Evolutionary conservation across 306 rosid species (phyloP).

Genomic region (Geum urbanum): DNA sequence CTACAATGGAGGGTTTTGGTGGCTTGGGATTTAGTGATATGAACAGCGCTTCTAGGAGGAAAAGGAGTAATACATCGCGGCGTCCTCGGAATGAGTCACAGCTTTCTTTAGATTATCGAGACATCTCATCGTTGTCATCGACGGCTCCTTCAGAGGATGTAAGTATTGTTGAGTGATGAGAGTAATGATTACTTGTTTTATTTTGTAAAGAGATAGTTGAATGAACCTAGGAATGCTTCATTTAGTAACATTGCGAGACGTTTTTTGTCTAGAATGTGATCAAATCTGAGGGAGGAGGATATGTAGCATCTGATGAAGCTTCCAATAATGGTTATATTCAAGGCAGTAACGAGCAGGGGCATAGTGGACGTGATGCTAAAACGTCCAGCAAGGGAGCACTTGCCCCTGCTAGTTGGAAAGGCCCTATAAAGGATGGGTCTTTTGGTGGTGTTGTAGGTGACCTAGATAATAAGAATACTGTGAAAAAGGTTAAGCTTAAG

Average conservation of each 20-base stretch:
- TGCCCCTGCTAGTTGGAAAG: slow-evolving; percentile 33
- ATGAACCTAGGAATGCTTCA: slow-evolving; percentile 29
- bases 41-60: slow-evolving; percentile 21
- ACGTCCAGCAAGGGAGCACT: slow-evolving; percentile 29
- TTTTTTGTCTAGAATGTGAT: slow-evolving; percentile 22
- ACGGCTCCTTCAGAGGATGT: slow-evolving; percentile 33
- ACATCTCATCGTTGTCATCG: slow-evolving; percentile 28
- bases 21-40: slow-evolving; percentile 27
- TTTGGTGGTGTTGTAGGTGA: slow-evolving; percentile 2
- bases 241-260: slow-evolving; percentile 14
- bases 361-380: slow-evolving; percentile 22
- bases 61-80: slow-evolving; percentile 31
- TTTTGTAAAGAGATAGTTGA: slow-evolving; percentile 21
- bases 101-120: slow-evolving; percentile 27
- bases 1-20: slow-evolving; percentile 24
- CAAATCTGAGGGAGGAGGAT: slow-evolving; percentile 28
- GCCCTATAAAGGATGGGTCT: slow-evolving; percentile 2
- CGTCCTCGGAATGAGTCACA: slow-evolving; percentile 31
- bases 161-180: slow-evolving; percentile 29
- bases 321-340: slow-evolving; percentile 29
- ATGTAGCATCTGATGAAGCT: slow-evolving; percentile 39
- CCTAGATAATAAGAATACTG: slow-evolving; percentile 25
- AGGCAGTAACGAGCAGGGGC: slow-evolving; percentile 30
- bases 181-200: slow-evolving; percentile 16
- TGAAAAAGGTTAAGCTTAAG: slow-evolving; percentile 35